Percentiles rank a stretch among this genome's conserved stretches.
Evolutionary conservation across 2,329 filamentous ascomycete genomes (phyloP).

Genomic region (Dactylellina sp.): DNA sequence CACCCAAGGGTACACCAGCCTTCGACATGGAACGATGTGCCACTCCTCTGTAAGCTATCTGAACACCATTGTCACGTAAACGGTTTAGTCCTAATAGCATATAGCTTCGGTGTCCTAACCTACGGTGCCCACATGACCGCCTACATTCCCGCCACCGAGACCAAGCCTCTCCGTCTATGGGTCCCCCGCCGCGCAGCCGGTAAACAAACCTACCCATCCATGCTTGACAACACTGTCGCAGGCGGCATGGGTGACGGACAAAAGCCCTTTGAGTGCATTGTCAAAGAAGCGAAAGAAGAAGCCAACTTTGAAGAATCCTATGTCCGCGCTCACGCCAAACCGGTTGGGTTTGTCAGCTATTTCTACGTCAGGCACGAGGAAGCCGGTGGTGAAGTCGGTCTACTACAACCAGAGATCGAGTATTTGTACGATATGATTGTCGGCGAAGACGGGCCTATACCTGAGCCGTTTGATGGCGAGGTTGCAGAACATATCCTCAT

Average conservation of each 20-base stretch:
- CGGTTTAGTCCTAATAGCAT: background rate
- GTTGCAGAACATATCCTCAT: conserved; percentile 74
- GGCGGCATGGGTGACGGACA: conserved; percentile 86
- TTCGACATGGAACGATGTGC: conserved; percentile 83
- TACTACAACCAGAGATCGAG: conserved; percentile 86
- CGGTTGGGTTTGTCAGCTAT: conserved; percentile 82
- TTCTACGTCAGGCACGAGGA: conserved; percentile 80
- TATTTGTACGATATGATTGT: conserved; percentile 92
- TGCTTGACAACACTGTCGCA: conserved; percentile 94
- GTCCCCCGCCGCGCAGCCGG: conserved; percentile 78
- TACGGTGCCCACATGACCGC: conserved; percentile 75
- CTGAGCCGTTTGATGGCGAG: conserved; percentile 85
- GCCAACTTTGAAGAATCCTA: conserved; percentile 79
- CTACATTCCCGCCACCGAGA: conserved; percentile 70
- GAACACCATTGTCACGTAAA: conserved; percentile 66
- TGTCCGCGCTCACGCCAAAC: conserved; percentile 72
- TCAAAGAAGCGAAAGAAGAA: conserved; percentile 90
- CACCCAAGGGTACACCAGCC: conserved; percentile 71
- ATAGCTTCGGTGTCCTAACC: conserved; percentile 52
- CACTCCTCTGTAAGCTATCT: conserved; percentile 75
- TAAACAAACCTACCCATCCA: conserved; percentile 90
- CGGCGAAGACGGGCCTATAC: conserved; percentile 70
- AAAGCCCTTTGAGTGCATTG: conserved; percentile 80
- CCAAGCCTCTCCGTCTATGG: conserved; percentile 77
- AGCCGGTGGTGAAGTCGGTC: conserved; percentile 77